phyloP scores from a whole-genome alignment of 2,329 filamentous ascomycete genomes.

The Paracorniculantispora psalliotae region DNA sequence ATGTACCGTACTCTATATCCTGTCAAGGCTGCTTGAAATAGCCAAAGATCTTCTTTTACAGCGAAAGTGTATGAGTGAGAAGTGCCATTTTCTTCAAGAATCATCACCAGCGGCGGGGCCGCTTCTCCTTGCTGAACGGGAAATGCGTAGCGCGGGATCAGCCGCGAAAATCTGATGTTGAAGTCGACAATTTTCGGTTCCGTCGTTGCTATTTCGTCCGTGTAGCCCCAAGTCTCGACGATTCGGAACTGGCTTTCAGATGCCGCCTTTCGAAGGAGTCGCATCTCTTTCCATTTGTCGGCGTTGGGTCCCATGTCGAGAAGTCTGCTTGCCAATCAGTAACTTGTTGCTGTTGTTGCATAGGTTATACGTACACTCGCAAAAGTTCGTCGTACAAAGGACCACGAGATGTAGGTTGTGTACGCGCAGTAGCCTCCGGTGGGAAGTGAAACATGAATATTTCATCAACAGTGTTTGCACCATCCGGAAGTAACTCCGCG shows the following conservation, averaged over 20 bases:
- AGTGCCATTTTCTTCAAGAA: conserved; percentile 20
- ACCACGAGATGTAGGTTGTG: background rate
- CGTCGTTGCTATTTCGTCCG: background rate
- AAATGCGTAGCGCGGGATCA: conserved; percentile 21
- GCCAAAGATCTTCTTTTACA: conserved; percentile 17
- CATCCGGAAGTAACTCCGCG: background rate
- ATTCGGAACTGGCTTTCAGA: conserved; percentile 18
- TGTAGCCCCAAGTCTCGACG: conserved; percentile 9
- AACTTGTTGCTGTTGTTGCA: background rate
- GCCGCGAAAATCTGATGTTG: conserved; percentile 12
- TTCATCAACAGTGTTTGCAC: background rate
- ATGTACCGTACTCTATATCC: conserved; percentile 21
- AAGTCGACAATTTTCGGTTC: conserved; percentile 17
- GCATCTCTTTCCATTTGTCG: conserved; percentile 10
- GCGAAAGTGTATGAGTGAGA: conserved; percentile 19
- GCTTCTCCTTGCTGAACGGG: conserved; percentile 12
- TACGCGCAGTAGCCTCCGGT: background rate
- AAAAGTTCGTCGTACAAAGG: background rate
- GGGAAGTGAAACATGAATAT: background rate
- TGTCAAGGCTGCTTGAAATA: conserved; percentile 24
- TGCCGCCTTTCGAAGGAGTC: conserved; percentile 18
- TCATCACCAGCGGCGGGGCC: conserved; percentile 17
- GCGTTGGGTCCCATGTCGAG: background rate
- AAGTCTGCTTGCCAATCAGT: background rate
- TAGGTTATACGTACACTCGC: background rate